These are phyloP conservation scores for Fusarium agapanthi DNA, from an alignment of 2,329 filamentous ascomycete species.

Conservation along the genomic window DNA sequence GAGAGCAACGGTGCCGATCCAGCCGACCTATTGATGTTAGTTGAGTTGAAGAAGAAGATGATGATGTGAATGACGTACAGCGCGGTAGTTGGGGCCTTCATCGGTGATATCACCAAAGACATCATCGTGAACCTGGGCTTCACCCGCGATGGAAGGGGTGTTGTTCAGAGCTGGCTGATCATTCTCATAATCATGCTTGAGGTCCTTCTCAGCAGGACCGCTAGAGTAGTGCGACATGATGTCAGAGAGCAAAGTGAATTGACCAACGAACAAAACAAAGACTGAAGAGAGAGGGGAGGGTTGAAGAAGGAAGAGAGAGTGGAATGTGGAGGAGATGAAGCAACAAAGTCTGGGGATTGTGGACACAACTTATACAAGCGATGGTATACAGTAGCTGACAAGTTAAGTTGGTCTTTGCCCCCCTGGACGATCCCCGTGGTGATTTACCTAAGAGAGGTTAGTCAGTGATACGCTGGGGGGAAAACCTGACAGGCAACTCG, in stretches of 20 bases:
- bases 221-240: slow-evolving; percentile 29
- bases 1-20: slow-evolving; percentile 54
- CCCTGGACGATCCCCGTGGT: slow-evolving; percentile 20
- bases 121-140: slow-evolving; percentile 37
- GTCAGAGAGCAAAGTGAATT: slow-evolving; percentile 1
- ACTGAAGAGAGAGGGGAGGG: not conserved
- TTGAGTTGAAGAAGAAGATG: not conserved
- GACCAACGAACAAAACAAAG: not conserved
- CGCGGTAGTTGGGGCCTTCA: slow-evolving; percentile 45
- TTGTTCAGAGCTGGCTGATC: not conserved
- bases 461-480: not conserved
- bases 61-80: slow-evolving; percentile 32
- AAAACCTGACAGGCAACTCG: slow-evolving; percentile 9
- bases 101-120: slow-evolving; percentile 45
- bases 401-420: not conserved
- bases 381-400: too few relatives aligned
- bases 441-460: slow-evolving; percentile 6
- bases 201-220: slow-evolving; percentile 23
- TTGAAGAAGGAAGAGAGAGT: not conserved
- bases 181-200: slow-evolving; percentile 19
- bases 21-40: slow-evolving; percentile 48
- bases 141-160: not conserved
- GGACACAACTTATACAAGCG: slow-evolving; percentile 33
- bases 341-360: slow-evolving; percentile 22
- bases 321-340: slow-evolving; percentile 13